phyloP scores from a whole-genome alignment of 257 asterid species.

The Jacaranda copaia region DNA sequence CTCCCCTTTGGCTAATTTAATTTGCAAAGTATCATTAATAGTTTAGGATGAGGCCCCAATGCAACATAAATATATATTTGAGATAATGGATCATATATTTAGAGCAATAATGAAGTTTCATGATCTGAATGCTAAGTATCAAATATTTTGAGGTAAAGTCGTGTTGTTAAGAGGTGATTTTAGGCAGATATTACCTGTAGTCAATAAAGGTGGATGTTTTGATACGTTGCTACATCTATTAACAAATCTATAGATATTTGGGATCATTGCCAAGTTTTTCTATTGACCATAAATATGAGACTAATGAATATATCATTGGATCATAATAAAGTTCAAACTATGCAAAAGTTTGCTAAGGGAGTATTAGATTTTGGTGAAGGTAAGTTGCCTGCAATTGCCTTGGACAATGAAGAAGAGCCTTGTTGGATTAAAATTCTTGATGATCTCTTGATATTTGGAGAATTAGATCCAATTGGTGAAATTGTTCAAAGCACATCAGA shows the following conservation, averaged over 20 bases:
- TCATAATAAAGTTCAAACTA: neutral
- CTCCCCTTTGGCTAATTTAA: neutral
- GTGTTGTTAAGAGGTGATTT: neutral
- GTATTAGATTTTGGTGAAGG: neutral
- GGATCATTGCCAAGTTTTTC: neutral
- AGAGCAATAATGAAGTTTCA: neutral
- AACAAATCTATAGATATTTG: neutral
- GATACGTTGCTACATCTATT: neutral
- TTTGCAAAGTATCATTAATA: neutral
- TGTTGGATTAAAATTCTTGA: neutral
- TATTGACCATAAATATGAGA: neutral
- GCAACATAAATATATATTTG: neutral
- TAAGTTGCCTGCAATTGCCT: neutral
- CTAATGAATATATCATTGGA: neutral
- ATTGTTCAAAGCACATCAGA: neutral
- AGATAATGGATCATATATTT: neutral
- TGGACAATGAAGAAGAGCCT: neutral
- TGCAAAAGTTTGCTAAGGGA: neutral
- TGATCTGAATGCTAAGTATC: neutral
- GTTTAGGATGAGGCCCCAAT: neutral
- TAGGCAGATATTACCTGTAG: neutral
- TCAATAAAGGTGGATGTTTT: neutral
- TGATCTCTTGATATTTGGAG: neutral
- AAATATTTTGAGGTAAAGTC: neutral
- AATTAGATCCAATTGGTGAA: neutral